These are phyloP conservation scores for Melaleuca alternifolia DNA, from an alignment of 345 rosid species.

Conservation along the genomic window DNA sequence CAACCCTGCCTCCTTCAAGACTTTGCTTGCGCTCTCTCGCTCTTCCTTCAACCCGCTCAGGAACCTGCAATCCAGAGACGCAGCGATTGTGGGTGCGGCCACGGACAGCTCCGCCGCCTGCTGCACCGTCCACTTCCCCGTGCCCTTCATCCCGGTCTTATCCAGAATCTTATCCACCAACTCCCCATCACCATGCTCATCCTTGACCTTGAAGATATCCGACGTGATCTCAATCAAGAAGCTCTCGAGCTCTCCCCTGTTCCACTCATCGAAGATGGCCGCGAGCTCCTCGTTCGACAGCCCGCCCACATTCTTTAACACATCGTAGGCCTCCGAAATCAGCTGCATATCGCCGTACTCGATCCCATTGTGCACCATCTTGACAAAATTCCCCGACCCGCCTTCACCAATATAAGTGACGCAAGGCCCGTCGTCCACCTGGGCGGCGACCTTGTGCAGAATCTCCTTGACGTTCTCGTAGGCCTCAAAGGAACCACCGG, in stretches of 20 bases:
- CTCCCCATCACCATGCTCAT: conserved; percentile 50
- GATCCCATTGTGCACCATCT: conserved; percentile 98
- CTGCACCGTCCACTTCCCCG: conserved; percentile 98
- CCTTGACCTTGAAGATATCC: conserved; percentile 78
- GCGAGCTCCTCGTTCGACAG: conserved; percentile 59
- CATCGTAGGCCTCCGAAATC: conserved; percentile 91
- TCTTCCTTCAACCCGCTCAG: conserved; percentile 93
- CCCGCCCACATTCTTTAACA: conserved; percentile 83
- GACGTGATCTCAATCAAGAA: conserved; percentile 86
- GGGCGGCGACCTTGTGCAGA: conserved; percentile 76
- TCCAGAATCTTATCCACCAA: conserved; percentile 93
- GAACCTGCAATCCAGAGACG: conserved; percentile 83
- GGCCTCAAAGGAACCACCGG: conserved; percentile 78
- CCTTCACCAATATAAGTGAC: conserved; percentile 94
- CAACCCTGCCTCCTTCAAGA: conserved; percentile 73
- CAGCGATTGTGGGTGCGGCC: conserved; percentile 95
- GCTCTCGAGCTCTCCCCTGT: conserved; percentile 81
- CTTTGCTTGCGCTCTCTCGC: conserved; percentile 51
- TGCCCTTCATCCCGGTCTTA: conserved; percentile 98
- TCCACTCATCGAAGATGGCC: conserved; percentile 69
- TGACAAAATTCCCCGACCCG: conserved; percentile 95
- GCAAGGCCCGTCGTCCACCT: conserved; percentile 97
- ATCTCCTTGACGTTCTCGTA: conserved; percentile 64
- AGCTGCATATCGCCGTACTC: conserved; percentile 99
- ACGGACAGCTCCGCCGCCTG: conserved; percentile 98